These are phyloP conservation scores for Apiospora marii DNA, from an alignment of 2,329 filamentous ascomycete genomes.

Conservation along the genomic window DNA sequence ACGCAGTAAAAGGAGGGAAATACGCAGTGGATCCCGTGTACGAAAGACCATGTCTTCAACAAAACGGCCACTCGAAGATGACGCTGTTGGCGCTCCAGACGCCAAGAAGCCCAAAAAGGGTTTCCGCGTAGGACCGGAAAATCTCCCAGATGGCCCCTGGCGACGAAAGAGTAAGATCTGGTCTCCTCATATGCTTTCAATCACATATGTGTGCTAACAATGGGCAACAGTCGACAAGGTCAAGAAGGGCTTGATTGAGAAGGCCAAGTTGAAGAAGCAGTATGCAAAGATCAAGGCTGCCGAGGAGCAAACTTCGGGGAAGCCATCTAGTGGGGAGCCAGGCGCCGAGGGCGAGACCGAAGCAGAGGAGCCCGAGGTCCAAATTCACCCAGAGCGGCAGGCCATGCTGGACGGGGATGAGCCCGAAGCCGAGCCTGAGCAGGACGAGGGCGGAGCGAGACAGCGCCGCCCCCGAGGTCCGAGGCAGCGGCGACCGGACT, in stretches of 20 bases:
- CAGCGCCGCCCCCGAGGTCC: constrained; percentile 34
- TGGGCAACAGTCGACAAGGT: constrained; percentile 76
- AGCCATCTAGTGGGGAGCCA: constrained; percentile 27
- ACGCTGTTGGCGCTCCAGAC: constrained; percentile 45
- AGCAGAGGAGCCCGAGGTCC: constrained; percentile 27
- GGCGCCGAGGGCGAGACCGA: constrained; percentile 31
- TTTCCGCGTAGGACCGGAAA: constrained; percentile 87
- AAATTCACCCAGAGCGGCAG: constrained; percentile 52
- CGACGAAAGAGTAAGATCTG: constrained; percentile 71
- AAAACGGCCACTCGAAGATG: constrained; percentile 62
- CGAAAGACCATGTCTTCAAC: constrained; percentile 63
- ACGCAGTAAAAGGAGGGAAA: background rate
- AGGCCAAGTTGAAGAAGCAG: constrained; percentile 91
- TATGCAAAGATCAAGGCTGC: constrained; percentile 86
- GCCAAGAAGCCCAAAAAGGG: constrained; percentile 69
- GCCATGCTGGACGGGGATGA: constrained; percentile 45
- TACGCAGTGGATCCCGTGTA: constrained; percentile 13
- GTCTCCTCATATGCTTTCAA: background rate
- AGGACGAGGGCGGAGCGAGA: constrained; percentile 26
- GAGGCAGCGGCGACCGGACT: constrained; percentile 52
- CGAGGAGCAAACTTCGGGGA: constrained; percentile 34
- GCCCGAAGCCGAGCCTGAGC: constrained; percentile 32
- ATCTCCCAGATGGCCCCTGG: constrained; percentile 89
- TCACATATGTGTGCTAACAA: background rate
- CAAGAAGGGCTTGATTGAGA: constrained; percentile 87